Conservation (phyloP, 257 asterid species). For the Mentha longifolia region DNA sequence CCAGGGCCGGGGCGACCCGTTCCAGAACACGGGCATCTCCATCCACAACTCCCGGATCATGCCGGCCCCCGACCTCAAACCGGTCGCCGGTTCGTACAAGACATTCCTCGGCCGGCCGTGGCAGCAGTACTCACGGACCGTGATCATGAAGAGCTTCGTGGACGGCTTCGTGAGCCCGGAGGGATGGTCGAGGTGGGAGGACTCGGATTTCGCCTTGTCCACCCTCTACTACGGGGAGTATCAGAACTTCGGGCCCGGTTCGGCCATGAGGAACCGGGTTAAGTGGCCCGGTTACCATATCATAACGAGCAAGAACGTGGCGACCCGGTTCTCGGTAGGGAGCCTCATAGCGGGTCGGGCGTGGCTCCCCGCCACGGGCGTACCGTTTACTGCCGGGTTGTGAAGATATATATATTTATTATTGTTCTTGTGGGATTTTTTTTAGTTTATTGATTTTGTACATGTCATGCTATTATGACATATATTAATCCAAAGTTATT, state of each 20-base stretch:
- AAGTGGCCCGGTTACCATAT: slow-evolving; percentile 80
- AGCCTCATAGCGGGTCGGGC: slow-evolving; percentile 79
- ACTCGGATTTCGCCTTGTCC: slow-evolving; percentile 58
- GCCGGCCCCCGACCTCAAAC: slow-evolving; percentile 73
- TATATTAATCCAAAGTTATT: slow-evolving; percentile 34
- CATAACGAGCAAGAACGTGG: slow-evolving; percentile 52
- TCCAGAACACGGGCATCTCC: slow-evolving; percentile 87
- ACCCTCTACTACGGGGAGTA: slow-evolving; percentile 89
- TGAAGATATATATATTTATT: slow-evolving; percentile 24
- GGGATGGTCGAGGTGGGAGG: slow-evolving; percentile 79
- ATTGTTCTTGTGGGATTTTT: slow-evolving; percentile 7
- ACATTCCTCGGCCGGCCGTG: slow-evolving; percentile 88
- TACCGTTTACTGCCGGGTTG: slow-evolving; percentile 75
- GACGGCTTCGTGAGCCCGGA: slow-evolving; percentile 54
- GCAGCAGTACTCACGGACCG: slow-evolving; percentile 80
- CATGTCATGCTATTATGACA: slow-evolving; percentile 63
- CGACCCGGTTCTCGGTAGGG: slow-evolving; percentile 65
- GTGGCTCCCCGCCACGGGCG: slow-evolving; percentile 87
- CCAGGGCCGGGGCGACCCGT: slow-evolving; percentile 87
- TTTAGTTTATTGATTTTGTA: slow-evolving; percentile 56
- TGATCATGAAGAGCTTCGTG: slow-evolving; percentile 60
- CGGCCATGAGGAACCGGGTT: slow-evolving; percentile 59
- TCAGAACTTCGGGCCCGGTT: slow-evolving; percentile 70
- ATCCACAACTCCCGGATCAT: slow-evolving; percentile 67
- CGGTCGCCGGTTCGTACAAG: slow-evolving; percentile 41